Percentiles rank a stretch among this genome's conserved stretches.
Evolutionary conservation across 2,329 filamentous ascomycete genomes (phyloP).

Genomic region (Tothia fuscella): DNA sequence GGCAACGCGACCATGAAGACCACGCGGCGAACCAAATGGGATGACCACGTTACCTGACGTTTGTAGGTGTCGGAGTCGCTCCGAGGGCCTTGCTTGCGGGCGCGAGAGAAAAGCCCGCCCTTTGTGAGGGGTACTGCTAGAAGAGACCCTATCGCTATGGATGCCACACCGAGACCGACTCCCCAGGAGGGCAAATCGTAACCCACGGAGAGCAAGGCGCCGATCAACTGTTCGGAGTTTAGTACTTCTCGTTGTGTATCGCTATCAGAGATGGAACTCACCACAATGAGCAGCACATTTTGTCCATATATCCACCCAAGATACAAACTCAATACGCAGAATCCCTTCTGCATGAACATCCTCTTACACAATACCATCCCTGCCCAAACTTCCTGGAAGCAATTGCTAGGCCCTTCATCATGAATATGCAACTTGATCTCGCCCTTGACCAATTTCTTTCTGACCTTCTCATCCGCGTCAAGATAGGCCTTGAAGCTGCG

Average conservation of each 20-base stretch:
- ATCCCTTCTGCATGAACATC: slow-evolving; percentile 65
- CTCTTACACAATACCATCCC: slow-evolving; percentile 53
- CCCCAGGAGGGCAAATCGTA: slow-evolving; percentile 53
- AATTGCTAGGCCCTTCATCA: slow-evolving; percentile 61
- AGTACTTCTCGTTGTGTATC: slow-evolving; percentile 12
- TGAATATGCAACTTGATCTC: slow-evolving; percentile 67
- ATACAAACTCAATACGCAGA: slow-evolving; percentile 60
- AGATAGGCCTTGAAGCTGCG: slow-evolving; percentile 55
- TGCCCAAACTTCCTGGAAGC: slow-evolving; percentile 64
- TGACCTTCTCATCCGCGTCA: slow-evolving; percentile 35
- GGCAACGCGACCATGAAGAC: slow-evolving; percentile 58
- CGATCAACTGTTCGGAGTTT: slow-evolving; percentile 40
- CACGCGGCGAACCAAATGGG: slow-evolving; percentile 56
- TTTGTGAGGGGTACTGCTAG: slow-evolving; percentile 63
- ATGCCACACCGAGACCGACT: slow-evolving; percentile 55
- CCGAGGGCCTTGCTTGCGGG: slow-evolving; percentile 45
- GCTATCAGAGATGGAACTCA: slow-evolving; percentile 26
- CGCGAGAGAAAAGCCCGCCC: slow-evolving; percentile 55
- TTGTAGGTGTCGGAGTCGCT: slow-evolving; percentile 58
- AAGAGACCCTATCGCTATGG: slow-evolving; percentile 56
- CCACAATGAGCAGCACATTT: slow-evolving; percentile 58
- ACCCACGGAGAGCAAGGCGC: slow-evolving; percentile 56
- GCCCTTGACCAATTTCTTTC: slow-evolving; percentile 50
- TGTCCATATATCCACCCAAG: slow-evolving; percentile 69
- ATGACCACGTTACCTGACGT: slow-evolving; percentile 54